A percentile compares a stretch with the other conserved stretches of the same genome.
phyloP scores from a whole-genome alignment of 2,329 filamentous ascomycete species.

The Diaporthe sp. region DNA sequence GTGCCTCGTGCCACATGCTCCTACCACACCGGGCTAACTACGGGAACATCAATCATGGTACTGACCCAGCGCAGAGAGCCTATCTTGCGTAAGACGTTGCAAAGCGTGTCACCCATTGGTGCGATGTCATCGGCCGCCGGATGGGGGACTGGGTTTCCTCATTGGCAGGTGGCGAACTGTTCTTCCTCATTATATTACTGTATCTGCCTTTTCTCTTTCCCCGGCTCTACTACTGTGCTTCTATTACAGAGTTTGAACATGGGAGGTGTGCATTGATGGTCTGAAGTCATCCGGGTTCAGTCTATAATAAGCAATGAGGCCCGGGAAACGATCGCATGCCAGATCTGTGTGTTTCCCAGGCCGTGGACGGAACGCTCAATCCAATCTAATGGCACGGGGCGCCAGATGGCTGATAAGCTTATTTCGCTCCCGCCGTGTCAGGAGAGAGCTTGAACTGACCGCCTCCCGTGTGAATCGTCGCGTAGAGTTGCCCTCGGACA shows the following conservation, averaged over 20 bases:
- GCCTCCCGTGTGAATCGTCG: slow-evolving; percentile 13
- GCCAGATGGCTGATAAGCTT: slow-evolving; percentile 33
- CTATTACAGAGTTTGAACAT: neutral
- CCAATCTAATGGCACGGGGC: neutral
- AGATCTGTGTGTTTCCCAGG: neutral
- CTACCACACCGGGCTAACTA: neutral
- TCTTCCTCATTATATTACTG: neutral
- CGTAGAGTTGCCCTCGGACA: slow-evolving; percentile 5
- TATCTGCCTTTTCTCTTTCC: neutral
- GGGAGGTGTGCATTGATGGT: neutral
- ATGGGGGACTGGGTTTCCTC: neutral
- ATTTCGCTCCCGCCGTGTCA: slow-evolving; percentile 30
- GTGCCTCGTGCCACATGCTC: slow-evolving; percentile 12
- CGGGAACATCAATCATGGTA: neutral
- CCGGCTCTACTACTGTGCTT: neutral
- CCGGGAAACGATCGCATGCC: slow-evolving; percentile 26
- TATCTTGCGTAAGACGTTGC: slow-evolving; percentile 3
- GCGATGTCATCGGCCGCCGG: slow-evolving; percentile 12
- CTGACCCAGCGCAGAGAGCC: neutral
- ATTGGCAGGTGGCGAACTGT: neutral
- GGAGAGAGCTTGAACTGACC: slow-evolving; percentile 20
- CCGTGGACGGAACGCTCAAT: neutral
- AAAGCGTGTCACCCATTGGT: neutral
- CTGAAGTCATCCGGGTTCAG: neutral
- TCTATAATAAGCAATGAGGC: slow-evolving; percentile 6